Base-by-base conservation (phyloP, 164 flowering plant genomes). In the Santalum album region DNA sequence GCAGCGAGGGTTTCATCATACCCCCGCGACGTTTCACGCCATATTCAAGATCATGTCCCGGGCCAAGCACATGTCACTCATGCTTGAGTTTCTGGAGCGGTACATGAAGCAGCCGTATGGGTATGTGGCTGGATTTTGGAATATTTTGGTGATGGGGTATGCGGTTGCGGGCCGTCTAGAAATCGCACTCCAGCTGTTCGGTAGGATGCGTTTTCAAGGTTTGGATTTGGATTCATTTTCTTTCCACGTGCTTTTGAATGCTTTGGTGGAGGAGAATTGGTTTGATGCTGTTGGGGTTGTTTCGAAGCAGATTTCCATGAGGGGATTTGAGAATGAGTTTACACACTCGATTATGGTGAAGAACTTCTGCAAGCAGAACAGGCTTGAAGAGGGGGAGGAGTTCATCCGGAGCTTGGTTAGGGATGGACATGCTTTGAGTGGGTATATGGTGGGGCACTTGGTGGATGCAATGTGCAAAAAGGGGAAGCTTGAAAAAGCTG, bases 241-340 rank as follows among this genome's bases (percentile, higher is more conserved):
- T 1, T 91, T 88, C 46, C 80, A 91, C 54, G 90, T 91, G 43
- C 70, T 91, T 15, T 51, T 91, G 67, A 84, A 88, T 71, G 72
- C 90, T 0, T 57, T 88, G 27, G 84, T 81, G 4, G 95, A 91
- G 64, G 72, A 74, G 42, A 65, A 58, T 20, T 64, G 65, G 29
- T 84, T 65, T 57, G 88, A 80, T 38, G 69, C 59, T 1, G 76
- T 66, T 23, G 74, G 81, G 1, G 68, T 61, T 0, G 53, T 91
- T 12, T 52, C 45, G 2, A 58, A 69, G 68, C 92, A 91, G 65
- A 80, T 86, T 53, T 46, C 46, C 0, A 1, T 56, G 55, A 58
- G 96, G 57, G 92, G 95, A 2, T 64, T 60, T 16, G 76, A 74
- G 49, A 61, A 20, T 49, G 71, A 63, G 25, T 38, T 75, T 14